These are phyloP conservation scores for Xylariaceae sp. DNA, from an alignment of 2,329 filamentous ascomycete genomes.

Conservation along the genomic window DNA sequence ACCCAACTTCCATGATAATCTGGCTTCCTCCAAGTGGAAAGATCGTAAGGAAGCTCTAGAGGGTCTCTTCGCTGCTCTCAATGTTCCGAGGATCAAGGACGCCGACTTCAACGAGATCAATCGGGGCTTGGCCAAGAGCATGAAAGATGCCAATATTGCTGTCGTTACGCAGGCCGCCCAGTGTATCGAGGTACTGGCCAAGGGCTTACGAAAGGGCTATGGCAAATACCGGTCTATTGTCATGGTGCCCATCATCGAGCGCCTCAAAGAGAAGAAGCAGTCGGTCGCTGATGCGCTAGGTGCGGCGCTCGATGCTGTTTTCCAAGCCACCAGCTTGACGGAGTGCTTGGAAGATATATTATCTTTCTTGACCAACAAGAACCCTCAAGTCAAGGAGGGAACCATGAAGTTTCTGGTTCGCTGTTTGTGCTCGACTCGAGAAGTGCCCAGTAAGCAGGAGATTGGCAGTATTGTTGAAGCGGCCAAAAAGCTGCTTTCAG, in stretches of 20 bases:
- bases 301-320: constrained; percentile 70
- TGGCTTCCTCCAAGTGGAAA: constrained; percentile 95
- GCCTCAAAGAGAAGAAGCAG: constrained; percentile 95
- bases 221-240: constrained; percentile 73
- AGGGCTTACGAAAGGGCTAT: constrained; percentile 74
- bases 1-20: constrained; percentile 72
- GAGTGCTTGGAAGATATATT: constrained; percentile 91
- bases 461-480: constrained; percentile 80
- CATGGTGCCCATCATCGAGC: constrained; percentile 87
- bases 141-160: constrained; percentile 98
- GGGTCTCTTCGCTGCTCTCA: constrained; percentile 67
- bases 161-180: constrained; percentile 92
- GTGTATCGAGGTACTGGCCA: constrained; percentile 83
- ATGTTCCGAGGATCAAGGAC: constrained; percentile 88
- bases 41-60: constrained; percentile 94
- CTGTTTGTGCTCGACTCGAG: constrained; percentile 74
- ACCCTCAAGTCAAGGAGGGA: constrained; percentile 94
- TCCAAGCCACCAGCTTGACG: constrained; percentile 61
- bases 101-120: constrained; percentile 81
- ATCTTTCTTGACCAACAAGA: constrained; percentile 84
- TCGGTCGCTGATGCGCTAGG: constrained; percentile 82
- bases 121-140: constrained; percentile 81
- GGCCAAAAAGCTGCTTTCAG: constrained; percentile 81
- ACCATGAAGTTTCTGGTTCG: constrained; percentile 91
- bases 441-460: constrained; percentile 79